phyloP scores from a whole-genome alignment of 768 basidiomycete species.

The Termitomyces sp. region DNA sequence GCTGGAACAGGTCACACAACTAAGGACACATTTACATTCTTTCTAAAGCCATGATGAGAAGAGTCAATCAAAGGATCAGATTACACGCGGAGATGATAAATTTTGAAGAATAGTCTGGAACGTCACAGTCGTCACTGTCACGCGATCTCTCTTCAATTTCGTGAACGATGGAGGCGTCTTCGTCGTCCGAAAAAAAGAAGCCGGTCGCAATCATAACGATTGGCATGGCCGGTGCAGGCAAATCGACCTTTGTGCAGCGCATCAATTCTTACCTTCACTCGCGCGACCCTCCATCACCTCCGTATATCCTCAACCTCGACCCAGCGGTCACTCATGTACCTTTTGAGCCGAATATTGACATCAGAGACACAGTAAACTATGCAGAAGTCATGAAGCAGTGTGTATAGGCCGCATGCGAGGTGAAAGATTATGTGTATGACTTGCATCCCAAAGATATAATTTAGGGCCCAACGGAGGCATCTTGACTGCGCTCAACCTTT shows the following conservation, averaged over 20 bases:
- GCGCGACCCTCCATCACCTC: constrained; percentile 54
- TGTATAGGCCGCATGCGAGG: constrained; percentile 31
- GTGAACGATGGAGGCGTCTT: constrained; percentile 13
- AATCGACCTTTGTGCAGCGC: constrained; percentile 95
- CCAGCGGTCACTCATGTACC: constrained; percentile 90
- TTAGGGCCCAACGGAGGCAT: constrained; percentile 98
- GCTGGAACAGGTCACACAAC: not conserved
- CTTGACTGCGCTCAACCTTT: constrained; percentile 92
- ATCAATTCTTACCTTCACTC: constrained; percentile 90
- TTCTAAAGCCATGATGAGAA: constrained; percentile 15
- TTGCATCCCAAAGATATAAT: constrained; percentile 70
- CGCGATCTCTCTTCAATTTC: not conserved
- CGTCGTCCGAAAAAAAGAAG: constrained; percentile 35
- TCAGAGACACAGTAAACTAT: constrained; percentile 96
- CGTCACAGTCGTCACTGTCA: not conserved
- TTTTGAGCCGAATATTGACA: constrained; percentile 96
- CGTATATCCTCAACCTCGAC: constrained; percentile 97
- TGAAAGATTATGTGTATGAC: constrained; percentile 14
- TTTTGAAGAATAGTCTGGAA: not conserved
- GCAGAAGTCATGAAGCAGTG: constrained; percentile 99
- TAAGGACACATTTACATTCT: constrained; percentile 15
- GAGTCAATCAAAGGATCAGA: not conserved
- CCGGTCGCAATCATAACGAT: constrained; percentile 86
- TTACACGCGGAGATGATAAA: not conserved
- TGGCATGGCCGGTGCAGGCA: constrained; percentile 96